These are phyloP conservation scores for Neurospora discreta DNA, from an alignment of 495 filamentous ascomycete genomes.

Conservation along the genomic window DNA sequence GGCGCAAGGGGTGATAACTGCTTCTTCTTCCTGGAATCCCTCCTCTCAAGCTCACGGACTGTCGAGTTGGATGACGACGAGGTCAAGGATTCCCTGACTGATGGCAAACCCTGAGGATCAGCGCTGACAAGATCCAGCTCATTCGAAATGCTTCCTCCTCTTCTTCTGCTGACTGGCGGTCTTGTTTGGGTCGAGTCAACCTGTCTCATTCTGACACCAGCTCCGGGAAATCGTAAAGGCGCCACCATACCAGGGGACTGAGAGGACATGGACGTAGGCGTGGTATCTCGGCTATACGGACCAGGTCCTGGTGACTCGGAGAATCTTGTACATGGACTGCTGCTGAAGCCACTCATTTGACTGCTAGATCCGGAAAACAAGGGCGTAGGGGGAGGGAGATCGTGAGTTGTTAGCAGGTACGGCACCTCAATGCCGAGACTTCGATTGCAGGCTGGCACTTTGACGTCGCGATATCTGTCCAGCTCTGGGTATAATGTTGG, in stretches of 20 bases:
- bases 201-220: conserved; percentile 44
- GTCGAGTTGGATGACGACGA: conserved; percentile 51
- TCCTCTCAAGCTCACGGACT: conserved; percentile 32
- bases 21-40: conserved; percentile 33
- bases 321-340: conserved; percentile 87
- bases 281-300: conserved; percentile 78
- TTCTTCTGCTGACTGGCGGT: conserved; percentile 56
- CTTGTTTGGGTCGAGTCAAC: conserved; percentile 47
- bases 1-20: conserved; percentile 39
- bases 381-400: conserved; percentile 56
- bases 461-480: conserved; percentile 39
- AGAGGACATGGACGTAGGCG: conserved; percentile 93
- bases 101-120: conserved; percentile 47
- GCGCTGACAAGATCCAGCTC: conserved; percentile 37
- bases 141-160: conserved; percentile 41
- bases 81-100: conserved; percentile 51
- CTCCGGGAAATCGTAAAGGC: conserved; percentile 43
- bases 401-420: conserved; percentile 42
- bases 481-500: conserved; percentile 40
- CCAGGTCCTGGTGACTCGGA: conserved; percentile 78
- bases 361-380: conserved; percentile 44
- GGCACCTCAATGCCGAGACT: conserved; percentile 27
- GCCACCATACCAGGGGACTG: conserved; percentile 72
- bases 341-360: conserved; percentile 48
- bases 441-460: conserved; percentile 12